Conservation (phyloP, 352 stramenopile species). For the Globisporangium abappressorium region DNA sequence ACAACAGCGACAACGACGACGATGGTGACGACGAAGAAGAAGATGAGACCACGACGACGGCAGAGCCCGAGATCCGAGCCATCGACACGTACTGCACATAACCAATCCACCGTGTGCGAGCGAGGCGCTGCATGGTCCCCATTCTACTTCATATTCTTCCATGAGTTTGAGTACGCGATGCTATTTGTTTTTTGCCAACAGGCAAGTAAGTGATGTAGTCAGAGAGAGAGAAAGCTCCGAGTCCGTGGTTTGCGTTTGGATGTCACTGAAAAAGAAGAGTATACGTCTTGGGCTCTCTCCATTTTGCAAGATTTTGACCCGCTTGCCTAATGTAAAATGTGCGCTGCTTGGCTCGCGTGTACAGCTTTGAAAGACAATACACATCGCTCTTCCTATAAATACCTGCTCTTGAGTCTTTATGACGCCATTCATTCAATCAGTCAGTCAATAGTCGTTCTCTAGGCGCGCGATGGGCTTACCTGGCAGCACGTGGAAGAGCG, state of each 20-base stretch:
- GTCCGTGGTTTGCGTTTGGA: constrained; percentile 1
- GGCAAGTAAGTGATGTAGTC: neutral
- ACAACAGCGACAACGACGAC: neutral
- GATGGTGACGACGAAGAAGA: neutral
- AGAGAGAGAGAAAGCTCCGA: neutral
- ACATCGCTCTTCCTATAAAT: neutral
- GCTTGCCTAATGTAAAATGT: neutral
- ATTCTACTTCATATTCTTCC: constrained; percentile 1
- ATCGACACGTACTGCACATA: constrained; percentile 8
- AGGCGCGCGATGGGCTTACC: constrained; percentile 32
- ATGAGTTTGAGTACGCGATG: neutral
- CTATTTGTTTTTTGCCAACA: constrained; percentile 4
- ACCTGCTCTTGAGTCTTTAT: neutral
- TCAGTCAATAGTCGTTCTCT: constrained; percentile 3
- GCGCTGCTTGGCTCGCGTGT: neutral
- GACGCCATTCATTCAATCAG: neutral
- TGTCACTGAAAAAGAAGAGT: constrained; percentile 3
- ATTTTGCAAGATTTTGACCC: neutral
- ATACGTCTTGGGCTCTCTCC: constrained; percentile 7
- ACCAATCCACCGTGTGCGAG: neutral
- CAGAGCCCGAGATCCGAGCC: neutral
- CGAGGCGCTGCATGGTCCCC: neutral
- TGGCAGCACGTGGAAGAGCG: constrained; percentile 37
- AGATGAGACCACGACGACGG: neutral
- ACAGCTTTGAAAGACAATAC: neutral